Base-by-base conservation (phyloP, 2,329 filamentous ascomycete species). In the Aspergillus sp. region DNA sequence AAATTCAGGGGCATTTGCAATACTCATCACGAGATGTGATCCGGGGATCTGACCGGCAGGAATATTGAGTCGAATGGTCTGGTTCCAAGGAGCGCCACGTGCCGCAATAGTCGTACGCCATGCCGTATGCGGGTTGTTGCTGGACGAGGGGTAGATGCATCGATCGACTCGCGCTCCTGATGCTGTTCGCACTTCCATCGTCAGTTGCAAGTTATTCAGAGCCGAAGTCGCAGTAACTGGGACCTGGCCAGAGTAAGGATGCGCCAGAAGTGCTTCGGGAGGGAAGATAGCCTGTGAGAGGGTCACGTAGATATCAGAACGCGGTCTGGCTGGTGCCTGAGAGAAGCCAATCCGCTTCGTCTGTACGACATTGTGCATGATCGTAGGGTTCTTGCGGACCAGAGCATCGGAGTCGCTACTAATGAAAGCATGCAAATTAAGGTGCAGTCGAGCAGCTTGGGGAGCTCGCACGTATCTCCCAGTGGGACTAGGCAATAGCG, bases 291-390 rank as follows among this genome's bases (percentile, higher is more conserved):
- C 86, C 52, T 88, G 83, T 48, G 82, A 81, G 42, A 98, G 68
- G 0, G 89, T 96, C 40, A 98, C 68, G 63, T 98, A 98, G 43
- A 98, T 97, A 64, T 98, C 94, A 7, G 89, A 96, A 57, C 94
- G 78, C 10, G 86, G 77, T 62, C 88, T 90, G 0, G 85, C 89
- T 0, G 93, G 91, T 1, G 90, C 90, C 8, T 90, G 90, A 3
- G 91, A 88, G 64, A 98, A 97, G 2, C 90, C 93, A 65, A 97
- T 90, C 64, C 93, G 93, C 58, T 77, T 85, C 0, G 90, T 94
- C 64, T 85, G 85, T 48, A 77, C 77, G 49, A 97, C 80, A 44
- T 85, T 83, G 43, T 94, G 85, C 9, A 98, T 79, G 9, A 94
- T 71, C 0, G 91, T 97, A 0, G 93, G 93, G 3, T 88, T 95